Base-by-base conservation (phyloP, 1,139 yeast species). In the Zygoascus sp. region DNA sequence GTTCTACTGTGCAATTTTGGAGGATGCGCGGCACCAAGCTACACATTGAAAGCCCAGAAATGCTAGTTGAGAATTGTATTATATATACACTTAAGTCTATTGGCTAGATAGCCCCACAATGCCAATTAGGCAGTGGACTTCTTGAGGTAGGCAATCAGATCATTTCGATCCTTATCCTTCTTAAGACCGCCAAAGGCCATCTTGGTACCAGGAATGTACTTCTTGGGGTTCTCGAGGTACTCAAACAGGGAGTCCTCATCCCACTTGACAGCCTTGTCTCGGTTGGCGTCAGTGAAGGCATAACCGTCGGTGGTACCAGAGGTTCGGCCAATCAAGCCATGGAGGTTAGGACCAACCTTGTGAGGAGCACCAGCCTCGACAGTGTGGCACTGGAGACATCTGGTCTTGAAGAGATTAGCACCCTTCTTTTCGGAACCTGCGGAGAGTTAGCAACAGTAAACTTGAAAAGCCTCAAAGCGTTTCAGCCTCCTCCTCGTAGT, bases 141-240 rank as follows among this genome's bases (percentile, higher is more conserved):
- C 62, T 76, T 79, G 76, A 90, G 81, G 85, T 88, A 92, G 63
- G 98, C 80, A 65, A 92, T 75, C 72, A 92, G 78, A 72, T 92
- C 97, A 76, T 88, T 86, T 83, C 97, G 88, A 80, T 92, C 98
- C 85, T 89, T 92, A 60, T 90, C 82, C 82, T 92, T 92, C 92
- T 92, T 92, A 74, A 92, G 83, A 76, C 98, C 98, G 77, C 97
- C 98, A 66, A 92, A 92, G 59, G 98, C 98, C 98, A 92, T 92
- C 84, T 92, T 92, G 77, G 97, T 92, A 74, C 98, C 98, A 68
- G 98, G 98, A 63, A 92, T 89, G 79, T 89, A 92, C 79, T 92
- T 92, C 95, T 92, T 92, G 77, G 98, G 98, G 87, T 92, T 94
- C 76, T 85, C 95, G 74, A 92, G 83, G 83, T 92, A 92, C 72